Base-by-base conservation (phyloP, 306 rosid genomes). In the Quercus cerris region DNA sequence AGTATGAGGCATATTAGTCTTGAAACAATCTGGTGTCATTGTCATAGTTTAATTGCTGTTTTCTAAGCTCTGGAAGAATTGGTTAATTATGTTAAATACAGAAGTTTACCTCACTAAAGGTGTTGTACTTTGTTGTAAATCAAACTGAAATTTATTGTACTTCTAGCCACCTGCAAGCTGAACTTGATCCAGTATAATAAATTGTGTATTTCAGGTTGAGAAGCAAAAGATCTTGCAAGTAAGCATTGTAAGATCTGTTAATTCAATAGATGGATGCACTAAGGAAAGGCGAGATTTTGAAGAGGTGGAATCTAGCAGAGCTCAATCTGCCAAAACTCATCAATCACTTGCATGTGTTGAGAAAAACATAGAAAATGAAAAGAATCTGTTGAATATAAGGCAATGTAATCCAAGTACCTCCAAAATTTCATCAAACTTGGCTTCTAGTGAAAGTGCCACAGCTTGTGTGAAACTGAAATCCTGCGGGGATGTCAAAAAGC, bases 161-260 rank as follows among this genome's bases (percentile, higher is more conserved):
- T 70, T 62, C 25, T 31, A 56, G 17, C 5, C 59, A 25, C n/a
- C 23, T 74, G 49, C 25, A 58, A 15, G 28, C 56, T 66, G 69
- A 67, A 75, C 58, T 20, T 20, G 25, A 38, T 74, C 30, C 17
- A 77, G 23, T 27, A 28, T 52, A 14, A 57, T 41, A n/a, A 73
- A 46, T 61, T 30, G 10, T 52, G 58, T 17, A 33, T 73, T 84
- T 82, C 86, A 94, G 99, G 96, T 93, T 85, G 99, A 93, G 85
- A 95, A 90, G 86, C 89, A 90, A 64, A 90, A 87, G 88, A 95
- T 95, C 87, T 84, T 90, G 88, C 94, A 79, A 81, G 88, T 71
- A 59, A 88, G 80, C 74, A 57, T 20, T 41, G 90, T 77, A 44
- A 93, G 88, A 82, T 75, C 82, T 49, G 81, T 14, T 73, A 80